Percentiles rank a stretch among this genome's conserved stretches.
These are phyloP conservation scores for Helianthus annuus DNA, from an alignment of 129 eudicot species.

Conservation along the genomic window DNA sequence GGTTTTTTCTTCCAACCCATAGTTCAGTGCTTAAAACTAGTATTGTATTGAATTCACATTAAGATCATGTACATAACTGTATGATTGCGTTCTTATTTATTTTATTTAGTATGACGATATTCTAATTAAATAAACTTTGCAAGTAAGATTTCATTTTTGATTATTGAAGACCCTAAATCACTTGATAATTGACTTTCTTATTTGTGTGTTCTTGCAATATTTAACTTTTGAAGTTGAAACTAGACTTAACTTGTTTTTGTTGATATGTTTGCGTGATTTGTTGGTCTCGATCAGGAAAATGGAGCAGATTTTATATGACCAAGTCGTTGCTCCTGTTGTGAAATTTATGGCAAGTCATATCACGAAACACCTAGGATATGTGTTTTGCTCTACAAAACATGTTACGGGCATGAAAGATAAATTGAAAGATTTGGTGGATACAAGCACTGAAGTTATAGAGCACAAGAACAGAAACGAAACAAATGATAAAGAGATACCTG, in stretches of 20 bases:
- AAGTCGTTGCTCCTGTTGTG: slow-evolving; percentile 12
- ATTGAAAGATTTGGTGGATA: background rate
- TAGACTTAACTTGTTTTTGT: background rate
- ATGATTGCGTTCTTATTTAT: no score
- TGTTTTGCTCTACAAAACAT: background rate
- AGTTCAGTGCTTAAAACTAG: no score
- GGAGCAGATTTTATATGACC: background rate
- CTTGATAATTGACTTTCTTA: no score
- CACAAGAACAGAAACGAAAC: background rate
- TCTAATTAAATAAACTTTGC: no score
- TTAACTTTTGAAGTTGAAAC: no score
- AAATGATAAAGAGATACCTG: slow-evolving; percentile 4
- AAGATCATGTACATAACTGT: no score
- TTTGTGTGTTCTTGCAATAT: no score
- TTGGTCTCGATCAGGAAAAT: slow-evolving; percentile 11
- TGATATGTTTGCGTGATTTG: background rate
- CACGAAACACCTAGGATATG: background rate
- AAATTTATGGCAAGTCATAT: background rate
- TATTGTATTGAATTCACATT: no score
- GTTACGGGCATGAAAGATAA: background rate
- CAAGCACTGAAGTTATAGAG: slow-evolving; percentile 10
- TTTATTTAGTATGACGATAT: no score
- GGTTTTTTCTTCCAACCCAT: no score
- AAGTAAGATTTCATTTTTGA: no score
- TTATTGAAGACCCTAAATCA: no score